Conservation (phyloP, 805 yeast genomes). For the Candida taoyuanica region DNA sequence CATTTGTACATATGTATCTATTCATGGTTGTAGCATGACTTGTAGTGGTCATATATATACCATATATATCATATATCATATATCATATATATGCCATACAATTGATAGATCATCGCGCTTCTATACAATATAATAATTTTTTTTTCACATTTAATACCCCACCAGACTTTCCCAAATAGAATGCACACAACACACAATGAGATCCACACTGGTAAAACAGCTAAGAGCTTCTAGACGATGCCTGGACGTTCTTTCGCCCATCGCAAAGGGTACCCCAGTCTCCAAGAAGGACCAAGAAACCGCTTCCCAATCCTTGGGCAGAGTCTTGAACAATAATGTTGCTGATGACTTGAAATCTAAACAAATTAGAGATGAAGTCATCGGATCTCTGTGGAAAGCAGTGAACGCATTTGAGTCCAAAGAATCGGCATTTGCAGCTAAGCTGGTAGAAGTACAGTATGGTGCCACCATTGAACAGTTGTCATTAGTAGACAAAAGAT, state of each 20-base stretch:
- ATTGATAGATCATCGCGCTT: not conserved
- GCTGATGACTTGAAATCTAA: too few species aligned
- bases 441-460: not conserved
- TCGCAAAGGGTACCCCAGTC: slow-evolving; percentile 2
- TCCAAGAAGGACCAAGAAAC: slow-evolving; percentile 5
- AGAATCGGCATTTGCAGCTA: not conserved
- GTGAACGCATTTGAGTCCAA: not conserved
- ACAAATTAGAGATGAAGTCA: not conserved
- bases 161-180: not conserved
- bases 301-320: not conserved
- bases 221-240: not conserved
- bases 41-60: too few species aligned
- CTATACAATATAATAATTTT: too few species aligned
- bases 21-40: too few species aligned
- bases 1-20: not conserved
- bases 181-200: not conserved
- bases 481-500: not conserved
- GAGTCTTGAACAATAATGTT: slow-evolving; percentile 6
- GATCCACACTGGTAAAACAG: slow-evolving; percentile 1
- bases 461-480: slow-evolving; percentile 1
- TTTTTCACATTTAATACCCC: not conserved
- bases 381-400: not conserved
- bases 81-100: too few species aligned
- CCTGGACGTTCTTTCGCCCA: slow-evolving; percentile 3
- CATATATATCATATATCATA: too few species aligned